These are phyloP conservation scores for Cryphonectria nitschkei DNA, from an alignment of 2,329 filamentous ascomycete species.

Conservation along the genomic window DNA sequence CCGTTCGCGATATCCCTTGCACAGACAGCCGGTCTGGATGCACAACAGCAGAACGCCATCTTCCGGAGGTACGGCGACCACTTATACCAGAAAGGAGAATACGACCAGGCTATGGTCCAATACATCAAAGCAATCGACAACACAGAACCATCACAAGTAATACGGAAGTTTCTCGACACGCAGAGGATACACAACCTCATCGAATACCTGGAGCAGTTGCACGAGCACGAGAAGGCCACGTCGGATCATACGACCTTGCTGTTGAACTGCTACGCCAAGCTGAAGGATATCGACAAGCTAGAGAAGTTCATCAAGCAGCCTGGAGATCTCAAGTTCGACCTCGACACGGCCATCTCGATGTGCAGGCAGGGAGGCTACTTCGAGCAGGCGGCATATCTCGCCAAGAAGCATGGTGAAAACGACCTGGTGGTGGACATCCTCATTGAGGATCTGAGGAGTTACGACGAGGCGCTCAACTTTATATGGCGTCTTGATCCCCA, in stretches of 20 bases:
- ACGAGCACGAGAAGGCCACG: slow-evolving; percentile 90
- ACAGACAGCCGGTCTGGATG: slow-evolving; percentile 82
- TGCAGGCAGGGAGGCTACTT: slow-evolving; percentile 96
- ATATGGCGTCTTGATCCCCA: slow-evolving; percentile 86
- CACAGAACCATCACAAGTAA: slow-evolving; percentile 94
- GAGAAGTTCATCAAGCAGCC: slow-evolving; percentile 97
- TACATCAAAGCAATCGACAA: slow-evolving; percentile 96
- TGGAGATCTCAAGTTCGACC: slow-evolving; percentile 91
- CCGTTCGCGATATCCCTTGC: slow-evolving; percentile 90
- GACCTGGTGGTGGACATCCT: slow-evolving; percentile 94
- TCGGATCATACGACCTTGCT: slow-evolving; percentile 94
- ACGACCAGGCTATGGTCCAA: slow-evolving; percentile 98
- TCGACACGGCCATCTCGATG: slow-evolving; percentile 97
- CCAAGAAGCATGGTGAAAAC: slow-evolving; percentile 90
- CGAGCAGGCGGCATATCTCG: slow-evolving; percentile 94
- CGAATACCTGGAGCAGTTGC: slow-evolving; percentile 93
- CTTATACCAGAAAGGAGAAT: slow-evolving; percentile 92
- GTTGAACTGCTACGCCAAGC: slow-evolving; percentile 95
- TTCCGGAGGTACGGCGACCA: slow-evolving; percentile 94
- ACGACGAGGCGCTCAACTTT: slow-evolving; percentile 84
- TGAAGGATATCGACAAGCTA: slow-evolving; percentile 95
- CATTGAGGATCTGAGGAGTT: slow-evolving; percentile 92
- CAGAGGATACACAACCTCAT: slow-evolving; percentile 98
- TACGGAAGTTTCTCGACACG: slow-evolving; percentile 95
- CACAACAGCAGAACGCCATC: slow-evolving; percentile 84